Base-by-base conservation (phyloP, 495 filamentous ascomycete species). In the Aspergillus bridgeri region DNA sequence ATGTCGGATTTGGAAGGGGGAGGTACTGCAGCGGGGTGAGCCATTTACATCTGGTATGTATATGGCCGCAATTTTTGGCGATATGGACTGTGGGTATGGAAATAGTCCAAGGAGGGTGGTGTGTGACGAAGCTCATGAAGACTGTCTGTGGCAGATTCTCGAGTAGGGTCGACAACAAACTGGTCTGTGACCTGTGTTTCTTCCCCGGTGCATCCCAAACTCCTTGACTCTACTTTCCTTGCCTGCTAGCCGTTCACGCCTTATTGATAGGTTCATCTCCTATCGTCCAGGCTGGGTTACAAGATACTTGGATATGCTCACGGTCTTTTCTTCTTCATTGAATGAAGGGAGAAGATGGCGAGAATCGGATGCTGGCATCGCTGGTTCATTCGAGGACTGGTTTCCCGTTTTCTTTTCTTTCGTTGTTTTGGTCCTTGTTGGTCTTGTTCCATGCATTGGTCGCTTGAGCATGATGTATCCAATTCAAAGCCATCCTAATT, bases 221-320 rank as follows among this genome's bases (percentile, higher is more conserved):
- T 52, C 38, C 25, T 27, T 29, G 2, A 25, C 21, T 49, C 48
- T 17, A 15, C 42, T 44, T 44, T 33, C 45, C n/a, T n/a, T 5
- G 22, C 5, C 23, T 21, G 27, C 19, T 7, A 51, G 42, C 19
- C 53, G 51, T 59, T 58, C 56, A 19, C 27, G 66, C 58, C 52
- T 64, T 15, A 15, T 50, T 25, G 62, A 68, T 77, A 79, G 79
- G 76, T 45, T 77, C 77, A 79, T 77, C 77, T 69, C 75, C 79
- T 80, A 80, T 72, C 56, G 65, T 75, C 71, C 68, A 68, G 76
- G 73, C 74, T 76, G 74, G 70, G 50, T 62, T 65, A 62, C 47
- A 22, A 17, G 22, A 60, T 72, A 69, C 71, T 67, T 67, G 68
- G 66, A 70, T 71, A 69, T 59, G 72, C 76, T 66, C 60, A 62